Conservation (phyloP, 2,329 filamentous ascomycete species). For the Clarireedia paspali region DNA sequence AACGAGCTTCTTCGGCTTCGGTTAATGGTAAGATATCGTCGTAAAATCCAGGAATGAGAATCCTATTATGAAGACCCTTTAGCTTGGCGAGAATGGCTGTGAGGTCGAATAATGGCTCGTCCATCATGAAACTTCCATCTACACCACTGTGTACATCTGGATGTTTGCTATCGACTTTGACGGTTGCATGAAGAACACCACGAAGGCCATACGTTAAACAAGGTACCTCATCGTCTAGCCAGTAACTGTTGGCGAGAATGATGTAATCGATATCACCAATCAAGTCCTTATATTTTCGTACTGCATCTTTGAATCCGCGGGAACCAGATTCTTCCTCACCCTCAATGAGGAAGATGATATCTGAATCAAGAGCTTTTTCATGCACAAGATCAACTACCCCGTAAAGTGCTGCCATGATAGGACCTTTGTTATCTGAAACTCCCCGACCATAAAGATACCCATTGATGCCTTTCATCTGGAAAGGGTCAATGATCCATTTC, state of each 20-base stretch:
- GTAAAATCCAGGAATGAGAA: slow-evolving; percentile 85
- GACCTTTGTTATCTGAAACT: slow-evolving; percentile 97
- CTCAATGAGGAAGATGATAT: slow-evolving; percentile 91
- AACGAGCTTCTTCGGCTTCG: slow-evolving; percentile 68
- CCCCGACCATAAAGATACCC: slow-evolving; percentile 93
- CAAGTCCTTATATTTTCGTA: slow-evolving; percentile 69
- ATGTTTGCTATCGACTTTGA: slow-evolving; percentile 77
- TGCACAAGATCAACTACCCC: slow-evolving; percentile 85
- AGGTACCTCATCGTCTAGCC: slow-evolving; percentile 92
- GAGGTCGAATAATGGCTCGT: slow-evolving; percentile 87
- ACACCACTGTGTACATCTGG: slow-evolving; percentile 94
- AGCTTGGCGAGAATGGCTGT: slow-evolving; percentile 75
- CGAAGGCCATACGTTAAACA: slow-evolving; percentile 92
- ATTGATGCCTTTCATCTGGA: slow-evolving; percentile 79
- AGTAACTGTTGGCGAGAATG: slow-evolving; percentile 93
- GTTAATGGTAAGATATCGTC: slow-evolving; percentile 73
- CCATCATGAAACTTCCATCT: slow-evolving; percentile 84
- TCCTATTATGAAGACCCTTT: slow-evolving; percentile 70
- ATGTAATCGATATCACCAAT: slow-evolving; percentile 95
- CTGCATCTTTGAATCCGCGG: slow-evolving; percentile 77
- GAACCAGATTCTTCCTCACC: slow-evolving; percentile 96
- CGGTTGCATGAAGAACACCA: slow-evolving; percentile 86
- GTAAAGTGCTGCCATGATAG: slow-evolving; percentile 87
- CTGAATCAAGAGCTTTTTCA: slow-evolving; percentile 74
- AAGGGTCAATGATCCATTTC: slow-evolving; percentile 85